Base-by-base conservation (phyloP, 2,329 filamentous ascomycete species). In the Sarocladium brachiariae region DNA sequence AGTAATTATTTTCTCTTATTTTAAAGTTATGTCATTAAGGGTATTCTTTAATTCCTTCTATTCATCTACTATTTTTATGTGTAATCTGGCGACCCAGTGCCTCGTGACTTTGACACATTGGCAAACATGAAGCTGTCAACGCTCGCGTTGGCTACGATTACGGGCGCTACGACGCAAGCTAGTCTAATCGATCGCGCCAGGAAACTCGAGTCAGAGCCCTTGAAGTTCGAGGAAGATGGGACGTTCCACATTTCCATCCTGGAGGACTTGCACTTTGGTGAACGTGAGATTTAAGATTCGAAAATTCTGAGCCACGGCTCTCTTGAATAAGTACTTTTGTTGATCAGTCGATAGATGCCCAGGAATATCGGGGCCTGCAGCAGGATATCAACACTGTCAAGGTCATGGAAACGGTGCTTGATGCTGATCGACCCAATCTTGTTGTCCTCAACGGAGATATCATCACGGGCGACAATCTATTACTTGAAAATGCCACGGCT, bases 371-470 rank as follows among this genome's bases (percentile, higher is more conserved):
- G 69, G 65, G 65, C 0, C 70, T 72, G 3, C 67, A 70, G 27
- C 76, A 79, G 53, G 84, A 88, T 61, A 59, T 71, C 52, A 77
- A 78, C 49, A 79, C 80, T 0, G 65, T 77, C 3, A 56, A 65
- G 4, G 80, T 86, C 0, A 78, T 88, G 57, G 71, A 73, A 47
- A 65, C 69, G 1, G 68, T 88, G 5, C 72, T 89, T 1, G 70
- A 80, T 31, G 64, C 62, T 1, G 84, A 87, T 52, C 57, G 61
- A 0, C 75, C 80, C 0, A 70, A 80, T 34, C 70, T 89, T 0
- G 83, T 85, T 0, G 78, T 89, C 0, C 64, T 89, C 24, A 89
- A 87, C 50, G 85, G 86, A 13, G 86, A 89, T 57, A 70, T 89
- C 3, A 82, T 87, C 50, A 85, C 84, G 0, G 84, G 85, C 34